These are phyloP conservation scores for Oryza glumipatula DNA, from an alignment of 176 grass and related monocot species.

Conservation along the genomic window DNA sequence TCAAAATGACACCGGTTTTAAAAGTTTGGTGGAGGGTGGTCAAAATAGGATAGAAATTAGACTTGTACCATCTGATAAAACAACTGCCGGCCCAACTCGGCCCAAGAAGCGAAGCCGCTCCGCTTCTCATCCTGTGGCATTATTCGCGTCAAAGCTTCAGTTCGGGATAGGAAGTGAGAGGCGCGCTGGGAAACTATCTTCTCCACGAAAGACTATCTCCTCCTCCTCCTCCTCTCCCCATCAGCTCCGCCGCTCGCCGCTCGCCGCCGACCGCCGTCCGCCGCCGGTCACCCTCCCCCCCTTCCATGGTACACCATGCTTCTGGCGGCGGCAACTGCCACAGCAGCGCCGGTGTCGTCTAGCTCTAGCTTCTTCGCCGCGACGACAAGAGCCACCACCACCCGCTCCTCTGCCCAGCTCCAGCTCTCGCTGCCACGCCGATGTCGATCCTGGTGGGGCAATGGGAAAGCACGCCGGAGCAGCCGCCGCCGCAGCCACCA, in stretches of 20 bases:
- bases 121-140: not conserved
- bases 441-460: slow-evolving; percentile 36
- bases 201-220: slow-evolving; percentile 14
- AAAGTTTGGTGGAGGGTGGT: too few relatives aligned
- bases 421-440: not conserved
- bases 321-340: slow-evolving; percentile 34
- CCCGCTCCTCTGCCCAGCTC: not conserved
- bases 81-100: not conserved
- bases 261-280: too few relatives aligned
- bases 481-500: slow-evolving; percentile 16
- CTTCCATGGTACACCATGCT: slow-evolving; percentile 62
- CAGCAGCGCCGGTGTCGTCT: slow-evolving; percentile 19
- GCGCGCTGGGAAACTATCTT: not conserved
- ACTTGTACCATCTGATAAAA: too few relatives aligned
- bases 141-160: slow-evolving; percentile 27
- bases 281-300: not conserved
- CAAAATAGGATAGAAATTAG: too few relatives aligned
- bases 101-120: not conserved
- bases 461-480: slow-evolving; percentile 4
- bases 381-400: not conserved
- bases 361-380: not conserved
- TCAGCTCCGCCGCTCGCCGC: not conserved
- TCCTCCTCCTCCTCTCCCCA: not conserved
- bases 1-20: too few relatives aligned
- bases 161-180: slow-evolving; percentile 49